Base-by-base conservation (phyloP, 2,329 filamentous ascomycete species). In the Pleoardoris graminearum region DNA sequence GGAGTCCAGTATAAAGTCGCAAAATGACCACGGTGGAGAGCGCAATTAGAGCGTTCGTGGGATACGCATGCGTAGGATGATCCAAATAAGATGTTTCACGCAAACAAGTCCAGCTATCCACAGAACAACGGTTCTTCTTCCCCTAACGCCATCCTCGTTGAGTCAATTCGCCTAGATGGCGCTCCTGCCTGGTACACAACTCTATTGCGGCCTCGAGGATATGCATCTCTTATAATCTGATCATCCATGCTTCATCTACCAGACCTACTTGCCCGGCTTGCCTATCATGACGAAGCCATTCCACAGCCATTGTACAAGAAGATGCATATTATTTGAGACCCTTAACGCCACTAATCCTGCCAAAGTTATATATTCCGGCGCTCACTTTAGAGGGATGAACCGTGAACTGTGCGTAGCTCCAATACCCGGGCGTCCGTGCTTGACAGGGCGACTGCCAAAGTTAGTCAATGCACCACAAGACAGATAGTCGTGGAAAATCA, bases 361-460 rank as follows among this genome's bases (percentile, higher is more conserved):
- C 25, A 43, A 43, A 23, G 39, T 43, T 43, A 25, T 19, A 12
- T 25, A 16, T 43, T 43, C 39, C 39, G 39, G 25, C 42, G 67
- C 71, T 76, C 97, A 97, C 86, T 99, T 99, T 80, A 99, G 89
- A 80, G 94, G 94, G 85, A 99, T 99, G 89, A 99, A 99, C 88
- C 94, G 91, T 81, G 94, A 99, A 84, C 93, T 97, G 90, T 99
- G 92, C 73, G 94, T 99, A 76, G 94, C 94, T 95, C 94, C 94
- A 77, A 99, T 99, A 97, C 94, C 94, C 76, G 94, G 94, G 81
- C 94, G 86, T 87, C 94, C 94, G 89, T 99, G 94, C 90, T 97
- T 99, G 88, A 99, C 94, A 76, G 94, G 94, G 84, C 92, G 92
- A 90, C 91, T 96, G 74, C 39, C 17, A 29, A 19, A n/a, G 16